Percentiles rank a stretch among this genome's conserved stretches.
Evolutionary conservation across 805 yeast genomes (phyloP).

Genomic region (Lipomyces chichibuensis): DNA sequence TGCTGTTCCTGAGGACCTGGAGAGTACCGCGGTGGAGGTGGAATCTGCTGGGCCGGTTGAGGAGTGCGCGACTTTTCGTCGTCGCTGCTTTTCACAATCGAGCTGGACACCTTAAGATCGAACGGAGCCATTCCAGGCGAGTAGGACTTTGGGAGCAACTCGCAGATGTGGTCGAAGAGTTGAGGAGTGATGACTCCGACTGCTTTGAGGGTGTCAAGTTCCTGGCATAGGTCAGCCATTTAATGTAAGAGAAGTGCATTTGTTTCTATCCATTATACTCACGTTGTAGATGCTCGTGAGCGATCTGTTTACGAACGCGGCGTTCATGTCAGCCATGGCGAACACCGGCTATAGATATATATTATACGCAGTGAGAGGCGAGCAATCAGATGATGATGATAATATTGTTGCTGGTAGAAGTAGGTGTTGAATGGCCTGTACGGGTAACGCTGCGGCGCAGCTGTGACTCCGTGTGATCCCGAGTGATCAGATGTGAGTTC

Average conservation of each 20-base stretch:
- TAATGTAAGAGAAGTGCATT: no score
- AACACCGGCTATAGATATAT: background rate
- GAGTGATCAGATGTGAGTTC: background rate
- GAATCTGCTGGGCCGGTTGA: constrained; percentile 15
- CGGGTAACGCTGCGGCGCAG: background rate
- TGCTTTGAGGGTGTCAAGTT: constrained; percentile 76
- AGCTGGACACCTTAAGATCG: constrained; percentile 11
- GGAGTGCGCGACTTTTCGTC: constrained; percentile 9
- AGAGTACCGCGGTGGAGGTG: constrained; percentile 36
- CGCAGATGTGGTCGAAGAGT: constrained; percentile 55
- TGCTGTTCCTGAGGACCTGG: constrained; percentile 34
- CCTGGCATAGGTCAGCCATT: constrained; percentile 43
- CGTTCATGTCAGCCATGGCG: constrained; percentile 31
- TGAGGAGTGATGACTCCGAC: constrained; percentile 68
- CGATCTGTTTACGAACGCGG: constrained; percentile 64
- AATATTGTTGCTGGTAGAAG: background rate
- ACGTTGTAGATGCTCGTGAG: constrained; percentile 67
- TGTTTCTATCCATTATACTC: constrained; percentile 28
- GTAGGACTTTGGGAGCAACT: constrained; percentile 55
- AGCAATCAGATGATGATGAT: background rate
- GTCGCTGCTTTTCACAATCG: constrained; percentile 9
- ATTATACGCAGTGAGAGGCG: background rate
- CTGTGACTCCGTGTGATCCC: background rate
- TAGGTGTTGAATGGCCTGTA: background rate
- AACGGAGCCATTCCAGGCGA: constrained; percentile 41